Conservation (phyloP, 306 rosid species). For the Vigna angularis region DNA sequence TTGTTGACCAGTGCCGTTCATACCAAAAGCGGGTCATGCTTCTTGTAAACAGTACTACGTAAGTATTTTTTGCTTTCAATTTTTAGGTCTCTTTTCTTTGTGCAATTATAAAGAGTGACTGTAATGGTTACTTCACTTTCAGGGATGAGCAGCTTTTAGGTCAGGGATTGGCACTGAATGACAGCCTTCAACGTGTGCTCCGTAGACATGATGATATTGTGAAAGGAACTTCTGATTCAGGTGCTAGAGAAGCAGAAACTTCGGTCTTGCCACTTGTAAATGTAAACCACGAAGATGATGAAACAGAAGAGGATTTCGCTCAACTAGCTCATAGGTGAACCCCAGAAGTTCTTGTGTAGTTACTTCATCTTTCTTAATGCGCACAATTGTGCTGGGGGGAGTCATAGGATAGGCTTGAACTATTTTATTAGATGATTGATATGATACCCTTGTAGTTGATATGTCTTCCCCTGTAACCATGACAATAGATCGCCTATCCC, state of each 20-base stretch:
- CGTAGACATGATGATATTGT: slow-evolving; percentile 72
- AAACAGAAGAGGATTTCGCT: slow-evolving; percentile 81
- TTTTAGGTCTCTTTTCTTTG: slow-evolving; percentile 1
- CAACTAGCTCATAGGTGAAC: slow-evolving; percentile 87
- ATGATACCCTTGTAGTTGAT: slow-evolving; percentile 7
- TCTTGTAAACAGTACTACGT: slow-evolving; percentile 84
- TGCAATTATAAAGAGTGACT: slow-evolving; percentile 40
- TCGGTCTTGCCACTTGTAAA: slow-evolving; percentile 69
- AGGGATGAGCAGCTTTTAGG: slow-evolving; percentile 85
- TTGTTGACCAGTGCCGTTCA: slow-evolving; percentile 94
- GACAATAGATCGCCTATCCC: neutral
- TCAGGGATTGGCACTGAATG: slow-evolving; percentile 85
- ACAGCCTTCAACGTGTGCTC: slow-evolving; percentile 85
- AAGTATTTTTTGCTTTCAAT: slow-evolving; percentile 40
- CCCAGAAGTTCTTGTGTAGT: slow-evolving; percentile 32
- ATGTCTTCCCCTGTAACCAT: neutral
- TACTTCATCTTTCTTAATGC: slow-evolving; percentile 16
- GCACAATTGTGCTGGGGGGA: neutral
- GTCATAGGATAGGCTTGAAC: neutral
- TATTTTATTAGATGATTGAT: slow-evolving; percentile 27
- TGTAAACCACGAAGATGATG: slow-evolving; percentile 87
- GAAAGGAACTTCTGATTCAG: slow-evolving; percentile 56
- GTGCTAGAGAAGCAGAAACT: slow-evolving; percentile 62
- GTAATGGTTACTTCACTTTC: slow-evolving; percentile 49
- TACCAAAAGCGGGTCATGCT: slow-evolving; percentile 90